Evolutionary conservation across 2,329 filamentous ascomycete species (phyloP), one percentile per base, ranked within the genome.

Genomic region (Teratosphaeria destructans): DNA sequence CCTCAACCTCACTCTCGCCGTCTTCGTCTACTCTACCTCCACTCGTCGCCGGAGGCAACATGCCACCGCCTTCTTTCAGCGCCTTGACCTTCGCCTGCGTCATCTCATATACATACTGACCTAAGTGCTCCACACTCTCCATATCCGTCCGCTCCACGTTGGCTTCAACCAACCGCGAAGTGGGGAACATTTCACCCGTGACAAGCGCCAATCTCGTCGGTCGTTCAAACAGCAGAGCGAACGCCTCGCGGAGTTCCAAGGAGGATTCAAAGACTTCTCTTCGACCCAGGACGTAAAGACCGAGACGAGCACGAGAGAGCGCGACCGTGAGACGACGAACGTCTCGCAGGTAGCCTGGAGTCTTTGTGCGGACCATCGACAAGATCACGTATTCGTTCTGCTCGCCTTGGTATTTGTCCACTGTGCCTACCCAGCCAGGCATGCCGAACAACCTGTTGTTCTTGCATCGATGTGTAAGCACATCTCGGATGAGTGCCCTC

Each of bases 381-480:
- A 99, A 83, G 67, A 99, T 95, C 66, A 99, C 85, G 70, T 96
- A 97, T 71, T 99, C 94, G 75, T 99, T 99, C 76, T 99, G 94
- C 79, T 99, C 94, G 72, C 94, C 95, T 77, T 99, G 94, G 70
- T 97, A 99, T 74, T 96, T 96, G 77, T 99, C 94, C 63, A 99
- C 93, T 5, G 95, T 99, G 3, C 90, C 92, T 32, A 99, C 90
- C 57, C 88, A 87, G 74, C 87, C 88, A 19, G 94, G 94, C 73
- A 96, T 77, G 8, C 93, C 92, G 75, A 99, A 99, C 23, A 97
- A 78, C 2, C 85, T 78, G 67, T 91, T 95, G 67, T 84, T 87
- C 43, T 85, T 87, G 74, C 94, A 99, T 60, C 94, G 83, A 71
- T 95, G 89, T 14, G 77, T 78, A 57, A 99, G 76, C 3, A 99